Evolutionary conservation across 495 filamentous ascomycete species (phyloP).

Genomic region (Penicillium flavigenum): DNA sequence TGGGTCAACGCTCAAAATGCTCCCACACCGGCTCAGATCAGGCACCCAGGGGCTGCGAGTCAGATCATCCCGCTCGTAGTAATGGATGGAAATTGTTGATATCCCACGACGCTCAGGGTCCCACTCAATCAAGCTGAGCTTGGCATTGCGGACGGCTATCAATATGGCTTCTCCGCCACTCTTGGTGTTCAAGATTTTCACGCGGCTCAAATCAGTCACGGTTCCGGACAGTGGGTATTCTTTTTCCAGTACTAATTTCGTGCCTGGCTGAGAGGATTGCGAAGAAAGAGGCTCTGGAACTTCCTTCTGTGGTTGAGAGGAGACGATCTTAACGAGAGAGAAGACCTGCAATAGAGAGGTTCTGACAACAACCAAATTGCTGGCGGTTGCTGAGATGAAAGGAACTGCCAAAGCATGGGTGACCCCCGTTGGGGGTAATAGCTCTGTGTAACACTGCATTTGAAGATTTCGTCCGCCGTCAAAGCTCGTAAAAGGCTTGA

Average conservation of each 20-base stretch:
- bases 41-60: constrained; percentile 71
- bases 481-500: constrained; percentile 1
- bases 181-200: constrained; percentile 66
- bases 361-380: constrained; percentile 84
- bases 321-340: constrained; percentile 32
- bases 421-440: constrained; percentile 89
- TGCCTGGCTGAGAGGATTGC: constrained; percentile 37
- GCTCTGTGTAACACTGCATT: constrained; percentile 86
- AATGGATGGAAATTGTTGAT: constrained; percentile 90
- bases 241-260: constrained; percentile 80
- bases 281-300: constrained; percentile 48
- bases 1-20: constrained; percentile 83
- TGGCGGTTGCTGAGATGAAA: constrained; percentile 70
- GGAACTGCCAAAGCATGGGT: constrained; percentile 80
- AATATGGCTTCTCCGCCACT: constrained; percentile 86
- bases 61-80: constrained; percentile 92
- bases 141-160: constrained; percentile 82
- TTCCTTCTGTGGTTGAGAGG: constrained; percentile 42
- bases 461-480: constrained; percentile 1
- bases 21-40: constrained; percentile 65
- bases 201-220: constrained; percentile 73
- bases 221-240: constrained; percentile 82
- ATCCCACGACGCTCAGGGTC: constrained; percentile 75
- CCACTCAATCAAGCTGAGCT: constrained; percentile 92
- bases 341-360: constrained; percentile 92